A percentile compares a stretch with the other conserved stretches of the same genome.
Conservation (phyloP, 352 stramenopile genomes). For the Phytophthora nicotianae region DNA sequence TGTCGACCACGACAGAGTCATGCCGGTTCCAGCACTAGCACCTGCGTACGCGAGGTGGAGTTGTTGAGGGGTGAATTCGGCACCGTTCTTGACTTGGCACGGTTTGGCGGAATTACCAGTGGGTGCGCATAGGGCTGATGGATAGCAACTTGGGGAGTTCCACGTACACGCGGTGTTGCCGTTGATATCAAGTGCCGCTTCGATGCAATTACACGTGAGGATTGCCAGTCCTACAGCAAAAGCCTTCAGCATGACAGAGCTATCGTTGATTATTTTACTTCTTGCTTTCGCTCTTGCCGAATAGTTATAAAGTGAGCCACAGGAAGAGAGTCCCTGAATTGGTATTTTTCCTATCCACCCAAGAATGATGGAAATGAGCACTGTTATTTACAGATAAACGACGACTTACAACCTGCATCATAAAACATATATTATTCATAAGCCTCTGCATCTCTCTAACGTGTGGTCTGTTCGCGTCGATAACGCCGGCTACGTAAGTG, state of each 20-base stretch:
- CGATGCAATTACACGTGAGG: neutral
- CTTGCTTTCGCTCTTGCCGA: neutral
- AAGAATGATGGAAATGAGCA: neutral
- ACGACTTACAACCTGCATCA: too few species aligned
- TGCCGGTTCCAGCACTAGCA: neutral
- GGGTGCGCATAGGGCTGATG: neutral
- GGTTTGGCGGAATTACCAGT: neutral
- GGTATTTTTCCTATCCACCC: too few species aligned
- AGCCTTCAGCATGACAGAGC: slow-evolving; percentile 2
- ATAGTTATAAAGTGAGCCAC: slow-evolving; percentile 3
- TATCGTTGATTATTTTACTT: too few species aligned
- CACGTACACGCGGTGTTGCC: neutral
- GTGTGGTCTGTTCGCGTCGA: neutral
- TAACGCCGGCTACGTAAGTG: neutral
- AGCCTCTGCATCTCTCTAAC: too few species aligned
- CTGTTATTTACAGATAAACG: too few species aligned
- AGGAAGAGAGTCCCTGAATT: slow-evolving; percentile 1
- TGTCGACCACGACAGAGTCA: neutral
- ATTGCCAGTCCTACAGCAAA: neutral
- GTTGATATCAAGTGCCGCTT: neutral
- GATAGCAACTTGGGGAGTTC: neutral
- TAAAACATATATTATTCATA: too few species aligned
- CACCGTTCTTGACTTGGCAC: neutral
- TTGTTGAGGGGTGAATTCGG: neutral
- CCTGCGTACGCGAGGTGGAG: neutral